Conservation (phyloP, 2,329 filamentous ascomycete species). For the Coniochaeta ligniaria region DNA sequence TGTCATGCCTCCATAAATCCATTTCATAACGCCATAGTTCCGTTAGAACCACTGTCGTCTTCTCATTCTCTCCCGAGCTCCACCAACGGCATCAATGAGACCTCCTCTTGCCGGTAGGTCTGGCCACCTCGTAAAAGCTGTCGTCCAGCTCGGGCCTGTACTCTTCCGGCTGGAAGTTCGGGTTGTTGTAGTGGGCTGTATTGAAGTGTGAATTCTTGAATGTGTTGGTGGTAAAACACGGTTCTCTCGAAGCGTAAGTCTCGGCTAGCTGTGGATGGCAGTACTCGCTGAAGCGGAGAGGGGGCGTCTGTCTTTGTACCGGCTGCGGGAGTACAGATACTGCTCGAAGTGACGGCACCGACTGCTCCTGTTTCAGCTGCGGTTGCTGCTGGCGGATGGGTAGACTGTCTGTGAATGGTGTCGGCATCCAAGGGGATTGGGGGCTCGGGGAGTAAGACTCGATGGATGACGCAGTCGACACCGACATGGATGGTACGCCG, state of each 20-base stretch:
- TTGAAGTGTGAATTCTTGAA: slow-evolving; percentile 64
- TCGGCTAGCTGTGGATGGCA: slow-evolving; percentile 34
- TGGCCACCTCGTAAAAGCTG: slow-evolving; percentile 7
- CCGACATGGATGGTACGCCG: slow-evolving; percentile 10
- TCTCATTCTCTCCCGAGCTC: background rate
- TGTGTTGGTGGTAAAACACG: slow-evolving; percentile 46
- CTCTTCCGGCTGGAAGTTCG: slow-evolving; percentile 51
- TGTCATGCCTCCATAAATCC: background rate
- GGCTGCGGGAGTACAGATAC: slow-evolving; percentile 18
- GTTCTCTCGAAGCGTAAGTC: slow-evolving; percentile 29
- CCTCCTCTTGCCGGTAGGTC: slow-evolving; percentile 3
- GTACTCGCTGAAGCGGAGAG: slow-evolving; percentile 48
- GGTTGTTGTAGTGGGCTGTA: slow-evolving; percentile 59
- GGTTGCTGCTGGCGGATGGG: slow-evolving; percentile 13
- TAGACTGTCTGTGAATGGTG: slow-evolving; percentile 23
- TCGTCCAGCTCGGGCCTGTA: slow-evolving; percentile 34
- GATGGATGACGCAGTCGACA: slow-evolving; percentile 14
- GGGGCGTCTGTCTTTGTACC: slow-evolving; percentile 19
- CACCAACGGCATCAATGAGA: background rate
- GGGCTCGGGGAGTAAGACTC: slow-evolving; percentile 21
- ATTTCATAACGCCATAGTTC: background rate
- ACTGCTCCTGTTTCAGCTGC: slow-evolving; percentile 6
- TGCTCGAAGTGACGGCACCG: slow-evolving; percentile 13
- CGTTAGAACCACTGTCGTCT: background rate
- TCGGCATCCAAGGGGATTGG: slow-evolving; percentile 28